These are phyloP conservation scores for Ophiostoma perfectum DNA, from an alignment of 2,329 filamentous ascomycete genomes.

Conservation along the genomic window DNA sequence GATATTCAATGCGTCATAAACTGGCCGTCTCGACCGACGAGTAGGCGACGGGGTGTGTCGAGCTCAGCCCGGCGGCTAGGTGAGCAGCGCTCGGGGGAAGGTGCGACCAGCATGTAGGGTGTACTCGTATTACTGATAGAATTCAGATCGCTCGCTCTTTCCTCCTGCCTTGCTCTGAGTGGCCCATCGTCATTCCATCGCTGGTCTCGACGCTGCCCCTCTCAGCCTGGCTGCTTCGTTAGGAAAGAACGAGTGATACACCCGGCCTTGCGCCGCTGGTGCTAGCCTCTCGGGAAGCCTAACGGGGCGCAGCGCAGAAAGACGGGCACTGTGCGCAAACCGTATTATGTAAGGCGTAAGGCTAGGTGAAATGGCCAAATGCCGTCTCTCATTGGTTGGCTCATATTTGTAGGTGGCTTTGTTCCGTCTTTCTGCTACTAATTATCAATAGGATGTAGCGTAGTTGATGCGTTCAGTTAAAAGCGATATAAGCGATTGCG, in stretches of 20 bases:
- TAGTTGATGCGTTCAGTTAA: no score
- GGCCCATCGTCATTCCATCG: not conserved
- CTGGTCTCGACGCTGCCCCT: not conserved
- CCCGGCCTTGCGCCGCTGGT: not conserved
- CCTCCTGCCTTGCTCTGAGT: not conserved
- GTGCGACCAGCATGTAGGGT: not conserved
- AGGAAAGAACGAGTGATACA: not conserved
- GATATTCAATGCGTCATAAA: not conserved
- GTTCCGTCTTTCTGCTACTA: no score
- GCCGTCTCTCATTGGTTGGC: not conserved
- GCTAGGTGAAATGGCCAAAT: not conserved
- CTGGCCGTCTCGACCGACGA: not conserved
- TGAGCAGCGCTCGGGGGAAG: not conserved
- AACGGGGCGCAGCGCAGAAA: constrained; percentile 19
- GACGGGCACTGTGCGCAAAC: not conserved
- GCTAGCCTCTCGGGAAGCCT: constrained; percentile 18
- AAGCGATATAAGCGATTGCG: no score
- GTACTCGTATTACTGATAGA: not conserved
- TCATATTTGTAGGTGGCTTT: not conserved
- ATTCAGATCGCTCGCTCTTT: not conserved
- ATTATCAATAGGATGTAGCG: no score
- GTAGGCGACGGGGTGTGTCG: not conserved
- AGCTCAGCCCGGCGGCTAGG: not conserved
- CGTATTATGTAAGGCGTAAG: not conserved
- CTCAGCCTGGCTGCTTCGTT: not conserved